Percentiles rank a stretch among this genome's conserved stretches.
These are phyloP conservation scores for Leptomonas seymouri DNA, from an alignment of 208 protist genomes.

Conservation along the genomic window DNA sequence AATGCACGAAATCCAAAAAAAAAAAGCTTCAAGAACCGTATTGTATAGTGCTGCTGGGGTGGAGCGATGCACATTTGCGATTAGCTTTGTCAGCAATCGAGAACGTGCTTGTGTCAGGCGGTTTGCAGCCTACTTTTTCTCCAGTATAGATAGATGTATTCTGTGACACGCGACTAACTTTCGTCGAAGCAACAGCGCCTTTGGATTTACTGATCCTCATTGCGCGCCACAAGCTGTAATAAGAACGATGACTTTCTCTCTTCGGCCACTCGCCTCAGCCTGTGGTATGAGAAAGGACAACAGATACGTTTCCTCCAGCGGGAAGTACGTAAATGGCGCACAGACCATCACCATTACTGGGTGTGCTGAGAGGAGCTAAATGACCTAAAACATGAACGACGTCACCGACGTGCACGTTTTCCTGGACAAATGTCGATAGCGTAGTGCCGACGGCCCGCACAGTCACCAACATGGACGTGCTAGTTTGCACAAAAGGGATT, in stretches of 20 bases:
- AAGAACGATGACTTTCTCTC: too few species aligned
- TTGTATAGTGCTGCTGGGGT: too few species aligned
- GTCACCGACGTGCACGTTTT: constrained; percentile 63
- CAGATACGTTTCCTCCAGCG: constrained; percentile 80
- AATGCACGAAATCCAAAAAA: constrained; percentile 1
- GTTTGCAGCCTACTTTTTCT: too few species aligned
- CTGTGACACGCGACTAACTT: too few species aligned
- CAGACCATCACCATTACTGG: neutral
- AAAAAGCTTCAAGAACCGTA: neutral
- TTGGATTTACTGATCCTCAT: too few species aligned
- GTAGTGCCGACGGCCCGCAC: constrained; percentile 68
- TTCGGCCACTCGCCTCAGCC: neutral
- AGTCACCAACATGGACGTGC: constrained; percentile 31
- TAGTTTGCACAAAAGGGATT: constrained; percentile 49
- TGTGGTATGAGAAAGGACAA: constrained; percentile 34
- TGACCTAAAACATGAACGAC: constrained; percentile 86
- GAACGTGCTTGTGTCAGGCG: too few species aligned
- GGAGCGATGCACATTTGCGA: too few species aligned
- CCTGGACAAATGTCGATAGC: constrained; percentile 54
- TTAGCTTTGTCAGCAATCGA: too few species aligned
- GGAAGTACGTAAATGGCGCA: constrained; percentile 70
- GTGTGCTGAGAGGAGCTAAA: constrained; percentile 39
- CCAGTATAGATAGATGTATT: too few species aligned
- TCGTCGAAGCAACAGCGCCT: too few species aligned
- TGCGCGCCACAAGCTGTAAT: neutral